phyloP scores from a whole-genome alignment of 495 filamentous ascomycete genomes.

The Hypoxylon subgilvum region DNA sequence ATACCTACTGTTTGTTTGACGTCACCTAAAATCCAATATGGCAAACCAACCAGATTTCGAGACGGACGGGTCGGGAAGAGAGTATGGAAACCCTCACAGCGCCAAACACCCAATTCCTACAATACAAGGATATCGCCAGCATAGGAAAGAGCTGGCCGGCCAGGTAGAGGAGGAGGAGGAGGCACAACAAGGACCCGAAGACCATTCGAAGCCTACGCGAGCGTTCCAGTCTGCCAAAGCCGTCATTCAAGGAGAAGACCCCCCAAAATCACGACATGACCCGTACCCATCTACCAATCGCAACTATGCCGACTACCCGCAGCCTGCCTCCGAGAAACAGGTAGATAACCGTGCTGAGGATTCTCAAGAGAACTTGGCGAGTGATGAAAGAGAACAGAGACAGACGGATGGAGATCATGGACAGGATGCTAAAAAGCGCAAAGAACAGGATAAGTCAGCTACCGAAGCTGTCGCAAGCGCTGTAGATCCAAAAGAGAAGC shows the following conservation, averaged over 20 bases:
- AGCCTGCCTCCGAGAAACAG: slow-evolving; percentile 63
- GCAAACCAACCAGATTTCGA: slow-evolving; percentile 51
- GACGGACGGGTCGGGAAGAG: slow-evolving; percentile 51
- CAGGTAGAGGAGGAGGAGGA: slow-evolving; percentile 46
- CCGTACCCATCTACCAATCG: slow-evolving; percentile 52
- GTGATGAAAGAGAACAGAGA: slow-evolving; percentile 18
- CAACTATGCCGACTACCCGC: slow-evolving; percentile 29
- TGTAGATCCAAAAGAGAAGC: slow-evolving; percentile 62
- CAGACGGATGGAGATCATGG: slow-evolving; percentile 14
- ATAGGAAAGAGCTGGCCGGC: slow-evolving; percentile 56
- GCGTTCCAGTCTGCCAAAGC: slow-evolving; percentile 49
- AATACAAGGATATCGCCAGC: slow-evolving; percentile 65
- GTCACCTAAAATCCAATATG: slow-evolving; percentile 15
- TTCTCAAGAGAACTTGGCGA: slow-evolving; percentile 8
- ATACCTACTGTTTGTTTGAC: too few relatives aligned
- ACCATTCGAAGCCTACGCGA: slow-evolving; percentile 46
- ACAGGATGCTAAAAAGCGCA: slow-evolving; percentile 17
- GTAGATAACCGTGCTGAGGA: slow-evolving; percentile 52
- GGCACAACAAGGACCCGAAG: slow-evolving; percentile 47
- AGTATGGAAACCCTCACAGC: slow-evolving; percentile 60
- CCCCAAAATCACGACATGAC: slow-evolving; percentile 36
- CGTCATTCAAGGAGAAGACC: slow-evolving; percentile 50
- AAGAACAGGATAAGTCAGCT: slow-evolving; percentile 51
- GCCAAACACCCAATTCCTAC: slow-evolving; percentile 67
- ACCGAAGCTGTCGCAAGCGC: slow-evolving; percentile 56